Evolutionary conservation across 1,284 basidiomycete species (phyloP).

Genomic region (Trichosporon sp.): DNA sequence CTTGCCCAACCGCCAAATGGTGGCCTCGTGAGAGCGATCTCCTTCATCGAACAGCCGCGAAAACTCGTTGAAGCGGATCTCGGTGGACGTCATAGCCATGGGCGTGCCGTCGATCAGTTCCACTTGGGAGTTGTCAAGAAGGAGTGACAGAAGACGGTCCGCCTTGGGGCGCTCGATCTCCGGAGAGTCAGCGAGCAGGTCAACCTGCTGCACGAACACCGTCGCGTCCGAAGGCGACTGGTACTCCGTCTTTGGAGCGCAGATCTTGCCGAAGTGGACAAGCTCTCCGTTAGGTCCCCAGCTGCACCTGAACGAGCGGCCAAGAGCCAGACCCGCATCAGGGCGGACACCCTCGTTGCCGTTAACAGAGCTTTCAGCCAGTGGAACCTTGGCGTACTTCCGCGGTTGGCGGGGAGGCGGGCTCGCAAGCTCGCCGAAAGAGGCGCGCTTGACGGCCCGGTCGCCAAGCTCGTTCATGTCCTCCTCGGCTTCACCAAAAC

Average conservation of each 20-base stretch:
- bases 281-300: slow-evolving; percentile 81
- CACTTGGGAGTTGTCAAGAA: slow-evolving; percentile 71
- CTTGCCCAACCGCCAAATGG: slow-evolving; percentile 79
- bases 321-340: slow-evolving; percentile 80
- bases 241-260: slow-evolving; percentile 52
- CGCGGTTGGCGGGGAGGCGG: slow-evolving; percentile 55
- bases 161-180: slow-evolving; percentile 54
- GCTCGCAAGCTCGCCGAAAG: slow-evolving; percentile 67
- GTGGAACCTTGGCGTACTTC: slow-evolving; percentile 40
- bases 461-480: slow-evolving; percentile 63
- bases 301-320: slow-evolving; percentile 81
- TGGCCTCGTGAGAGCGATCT: slow-evolving; percentile 71
- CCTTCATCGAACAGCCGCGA: slow-evolving; percentile 65
- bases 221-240: slow-evolving; percentile 26
- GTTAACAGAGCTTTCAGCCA: slow-evolving; percentile 31
- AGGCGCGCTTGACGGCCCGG: slow-evolving; percentile 64
- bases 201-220: slow-evolving; percentile 31
- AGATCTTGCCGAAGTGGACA: slow-evolving; percentile 69
- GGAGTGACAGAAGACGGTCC: slow-evolving; percentile 70
- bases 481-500: slow-evolving; percentile 64
- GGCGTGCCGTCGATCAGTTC: slow-evolving; percentile 57
- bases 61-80: slow-evolving; percentile 76
- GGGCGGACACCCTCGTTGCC: slow-evolving; percentile 63
- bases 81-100: slow-evolving; percentile 56
- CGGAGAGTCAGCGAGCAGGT: slow-evolving; percentile 27